phyloP scores from a whole-genome alignment of 306 rosid genomes.

The Cucumis melo region DNA sequence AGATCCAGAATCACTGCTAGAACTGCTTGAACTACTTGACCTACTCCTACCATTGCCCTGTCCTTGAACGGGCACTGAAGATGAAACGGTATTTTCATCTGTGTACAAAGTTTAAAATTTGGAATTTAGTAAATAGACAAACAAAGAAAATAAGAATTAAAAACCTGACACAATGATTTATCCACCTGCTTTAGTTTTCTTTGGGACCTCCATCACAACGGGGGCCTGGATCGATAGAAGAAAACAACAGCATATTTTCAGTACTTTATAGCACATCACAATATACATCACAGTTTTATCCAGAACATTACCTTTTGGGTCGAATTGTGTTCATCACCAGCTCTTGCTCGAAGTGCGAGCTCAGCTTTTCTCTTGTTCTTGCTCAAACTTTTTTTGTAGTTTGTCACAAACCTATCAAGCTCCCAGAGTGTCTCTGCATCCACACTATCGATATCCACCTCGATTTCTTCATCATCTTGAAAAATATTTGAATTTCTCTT shows the following conservation, averaged over 20 bases:
- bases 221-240: constrained; percentile 29
- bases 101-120: constrained; percentile 5
- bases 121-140: background rate
- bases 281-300: background rate
- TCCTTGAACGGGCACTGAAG: constrained; percentile 39
- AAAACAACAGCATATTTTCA: constrained; percentile 8
- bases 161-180: background rate
- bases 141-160: constrained; percentile 3
- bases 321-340: constrained; percentile 32
- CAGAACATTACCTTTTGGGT: constrained; percentile 28
- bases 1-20: constrained; percentile 93
- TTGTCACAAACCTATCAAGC: constrained; percentile 89
- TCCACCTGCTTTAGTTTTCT: constrained; percentile 46
- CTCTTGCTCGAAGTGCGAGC: constrained; percentile 55
- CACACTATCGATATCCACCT: constrained; percentile 87
- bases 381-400: constrained; percentile 89
- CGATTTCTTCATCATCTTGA: constrained; percentile 87
- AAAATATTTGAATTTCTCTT: constrained; percentile 50
- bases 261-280: background rate
- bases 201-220: constrained; percentile 22
- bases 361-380: constrained; percentile 82
- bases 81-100: constrained; percentile 43
- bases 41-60: constrained; percentile 63
- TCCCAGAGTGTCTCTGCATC: constrained; percentile 95
- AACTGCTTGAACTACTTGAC: constrained; percentile 92